Conservation (phyloP, 495 filamentous ascomycete genomes). For the Entonaema liquescens region DNA sequence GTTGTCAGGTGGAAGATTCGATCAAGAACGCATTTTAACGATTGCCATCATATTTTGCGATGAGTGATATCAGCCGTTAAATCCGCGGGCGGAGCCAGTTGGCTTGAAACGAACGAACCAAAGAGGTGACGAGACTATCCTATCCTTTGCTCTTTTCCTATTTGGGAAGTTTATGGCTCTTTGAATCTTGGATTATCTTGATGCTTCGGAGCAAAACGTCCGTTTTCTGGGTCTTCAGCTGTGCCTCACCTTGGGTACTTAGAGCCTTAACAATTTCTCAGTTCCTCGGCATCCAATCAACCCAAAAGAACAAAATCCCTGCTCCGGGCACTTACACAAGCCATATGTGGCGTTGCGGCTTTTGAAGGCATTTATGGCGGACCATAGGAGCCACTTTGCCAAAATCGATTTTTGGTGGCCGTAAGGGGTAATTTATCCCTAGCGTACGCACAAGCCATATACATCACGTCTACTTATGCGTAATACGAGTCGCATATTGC, state of each 20-base stretch:
- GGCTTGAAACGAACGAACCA: slow-evolving; percentile 38
- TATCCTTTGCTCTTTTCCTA: slow-evolving; percentile 20
- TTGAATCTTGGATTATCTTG: slow-evolving; percentile 11
- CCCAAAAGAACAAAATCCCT: not conserved
- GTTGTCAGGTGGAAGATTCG: slow-evolving; percentile 13
- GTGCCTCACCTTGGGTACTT: slow-evolving; percentile 18
- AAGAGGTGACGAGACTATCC: slow-evolving; percentile 11
- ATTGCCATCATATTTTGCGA: slow-evolving; percentile 38
- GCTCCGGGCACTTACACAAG: not conserved
- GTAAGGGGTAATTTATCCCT: too few relatives aligned
- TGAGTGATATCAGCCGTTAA: slow-evolving; percentile 32
- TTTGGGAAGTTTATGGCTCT: slow-evolving; percentile 14
- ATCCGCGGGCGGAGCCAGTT: slow-evolving; percentile 25
- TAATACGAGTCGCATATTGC: too few relatives aligned
- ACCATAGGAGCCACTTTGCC: too few relatives aligned
- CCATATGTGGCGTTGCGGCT: slow-evolving; percentile 28
- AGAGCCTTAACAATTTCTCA: slow-evolving; percentile 39
- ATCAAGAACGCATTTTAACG: slow-evolving; percentile 15
- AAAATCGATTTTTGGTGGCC: too few relatives aligned
- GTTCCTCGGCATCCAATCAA: not conserved
- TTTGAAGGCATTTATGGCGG: not conserved
- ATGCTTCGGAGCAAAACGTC: slow-evolving; percentile 35
- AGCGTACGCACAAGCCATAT: too few relatives aligned
- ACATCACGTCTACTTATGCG: too few relatives aligned
- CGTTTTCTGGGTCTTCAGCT: not conserved